Evolutionary conservation across 2,329 filamentous ascomycete species (phyloP).

Genomic region (Colletotrichum magnum): DNA sequence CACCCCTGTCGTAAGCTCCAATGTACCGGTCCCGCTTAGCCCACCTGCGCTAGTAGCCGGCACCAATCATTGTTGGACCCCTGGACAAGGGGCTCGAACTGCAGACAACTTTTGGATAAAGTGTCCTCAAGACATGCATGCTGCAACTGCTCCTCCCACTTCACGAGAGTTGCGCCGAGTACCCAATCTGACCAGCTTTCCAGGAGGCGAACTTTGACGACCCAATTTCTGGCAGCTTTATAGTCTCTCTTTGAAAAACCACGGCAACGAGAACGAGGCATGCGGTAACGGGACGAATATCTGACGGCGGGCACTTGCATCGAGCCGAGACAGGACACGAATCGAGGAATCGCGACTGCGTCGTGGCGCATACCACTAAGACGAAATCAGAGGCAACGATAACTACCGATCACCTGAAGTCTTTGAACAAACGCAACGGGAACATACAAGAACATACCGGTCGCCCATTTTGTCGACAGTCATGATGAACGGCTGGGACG

Average conservation of each 20-base stretch:
- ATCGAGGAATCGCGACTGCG: slow-evolving; percentile 20
- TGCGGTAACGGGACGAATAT: slow-evolving; percentile 26
- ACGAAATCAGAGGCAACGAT: neutral
- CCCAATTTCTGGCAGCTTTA: neutral
- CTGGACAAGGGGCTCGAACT: slow-evolving; percentile 36
- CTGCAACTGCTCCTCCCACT: slow-evolving; percentile 15
- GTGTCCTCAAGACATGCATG: slow-evolving; percentile 39
- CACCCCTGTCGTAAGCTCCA: slow-evolving; percentile 30
- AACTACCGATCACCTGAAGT: neutral
- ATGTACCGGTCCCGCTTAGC: slow-evolving; percentile 27
- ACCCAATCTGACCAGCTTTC: slow-evolving; percentile 26
- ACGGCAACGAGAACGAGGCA: slow-evolving; percentile 20
- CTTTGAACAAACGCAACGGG: neutral
- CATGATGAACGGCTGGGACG: slow-evolving; percentile 84
- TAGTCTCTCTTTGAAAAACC: neutral
- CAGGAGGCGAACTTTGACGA: slow-evolving; percentile 19
- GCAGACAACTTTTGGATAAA: slow-evolving; percentile 42
- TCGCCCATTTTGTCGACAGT: neutral
- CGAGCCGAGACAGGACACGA: slow-evolving; percentile 23
- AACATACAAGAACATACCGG: neutral
- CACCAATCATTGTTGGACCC: slow-evolving; percentile 39
- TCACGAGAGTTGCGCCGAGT: slow-evolving; percentile 35
- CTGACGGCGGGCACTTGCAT: slow-evolving; percentile 39
- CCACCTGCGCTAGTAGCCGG: slow-evolving; percentile 23
- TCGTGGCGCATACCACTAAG: neutral